Base-by-base conservation (phyloP, 495 filamentous ascomycete genomes). In the Tuber brumale region DNA sequence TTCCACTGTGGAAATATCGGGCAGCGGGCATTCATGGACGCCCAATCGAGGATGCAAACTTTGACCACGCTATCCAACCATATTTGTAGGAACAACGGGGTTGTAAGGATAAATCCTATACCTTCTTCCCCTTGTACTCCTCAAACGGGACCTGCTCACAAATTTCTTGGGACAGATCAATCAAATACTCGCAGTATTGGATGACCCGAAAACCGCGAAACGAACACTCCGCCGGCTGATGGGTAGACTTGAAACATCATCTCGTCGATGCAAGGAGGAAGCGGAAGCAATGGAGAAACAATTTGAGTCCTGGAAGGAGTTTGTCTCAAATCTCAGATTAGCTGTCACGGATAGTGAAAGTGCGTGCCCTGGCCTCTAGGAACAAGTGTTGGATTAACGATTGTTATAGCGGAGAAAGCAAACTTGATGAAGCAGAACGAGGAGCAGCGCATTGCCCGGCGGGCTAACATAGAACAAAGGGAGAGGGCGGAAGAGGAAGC, bases 21-120 rank as follows among this genome's bases (percentile, higher is more conserved):
- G 41, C 71, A 46, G 35, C 42, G 45, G 71, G 42, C 71, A 19
- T 72, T 72, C 71, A 72, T 72, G 71, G 71, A 42, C 31, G 71
- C 71, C 19, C 42, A 72, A 72, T 27, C 71, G 35, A 43, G 71
- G 45, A 72, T 72, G 39, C 42, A 46, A 31, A 72, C 42, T 9
- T 37, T 72, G 39, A 72, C 71, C 45, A 43, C 42, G 42, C 23
- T 72, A 19, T 27, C 71, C 35, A 46, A 46, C 42, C 45, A 72
- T 42, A 72, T 72, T 18, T 43, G 42, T 2, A 72, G 45, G 23
- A 43, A 19, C 9, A 72, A 72, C 14, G 71, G 71, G 45, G 45
- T 46, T n/a, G 71, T 72, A 72, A 44, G 71, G n/a, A 71, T n/a
- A 71, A 41, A 46, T 3, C 71, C 35, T 12, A 2, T 18, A 37